Conservation (phyloP, 495 filamentous ascomycete genomes). For the Tirmania nivea region DNA sequence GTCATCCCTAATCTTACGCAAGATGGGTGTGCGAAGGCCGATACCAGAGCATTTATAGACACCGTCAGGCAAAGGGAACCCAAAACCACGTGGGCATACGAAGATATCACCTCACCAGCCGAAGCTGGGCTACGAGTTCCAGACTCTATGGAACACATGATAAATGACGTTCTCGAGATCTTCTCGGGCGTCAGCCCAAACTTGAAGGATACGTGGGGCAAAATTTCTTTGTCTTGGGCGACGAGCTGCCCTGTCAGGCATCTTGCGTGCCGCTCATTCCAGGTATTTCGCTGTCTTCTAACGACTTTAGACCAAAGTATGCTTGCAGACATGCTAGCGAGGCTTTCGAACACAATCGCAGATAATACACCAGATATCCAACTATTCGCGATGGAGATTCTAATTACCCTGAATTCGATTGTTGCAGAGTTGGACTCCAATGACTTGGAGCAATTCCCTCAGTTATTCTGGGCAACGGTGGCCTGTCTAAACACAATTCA, state of each 20-base stretch:
- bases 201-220: slow-evolving; percentile 74
- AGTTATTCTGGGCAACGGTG: slow-evolving; percentile 93
- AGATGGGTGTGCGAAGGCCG: slow-evolving; percentile 39
- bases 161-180: slow-evolving; percentile 55
- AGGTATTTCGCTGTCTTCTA: slow-evolving; percentile 85
- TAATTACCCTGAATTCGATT: slow-evolving; percentile 78
- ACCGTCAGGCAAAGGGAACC: slow-evolving; percentile 67
- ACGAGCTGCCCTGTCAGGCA: slow-evolving; percentile 93
- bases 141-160: slow-evolving; percentile 61
- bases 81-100: slow-evolving; percentile 78
- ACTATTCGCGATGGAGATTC: slow-evolving; percentile 91
- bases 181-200: slow-evolving; percentile 72
- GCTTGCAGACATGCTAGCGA: slow-evolving; percentile 85
- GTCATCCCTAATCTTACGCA: slow-evolving; percentile 81
- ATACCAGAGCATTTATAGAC: slow-evolving; percentile 77
- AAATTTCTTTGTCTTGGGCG: slow-evolving; percentile 77
- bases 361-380: slow-evolving; percentile 81
- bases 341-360: slow-evolving; percentile 87
- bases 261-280: slow-evolving; percentile 87
- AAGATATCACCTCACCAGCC: slow-evolving; percentile 65
- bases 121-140: slow-evolving; percentile 62
- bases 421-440: slow-evolving; percentile 60
- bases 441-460: slow-evolving; percentile 68
- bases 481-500: slow-evolving; percentile 91
- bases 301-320: slow-evolving; percentile 75